These are phyloP conservation scores for Scleroderma citrinum DNA, from an alignment of 768 basidiomycete species.

Conservation along the genomic window DNA sequence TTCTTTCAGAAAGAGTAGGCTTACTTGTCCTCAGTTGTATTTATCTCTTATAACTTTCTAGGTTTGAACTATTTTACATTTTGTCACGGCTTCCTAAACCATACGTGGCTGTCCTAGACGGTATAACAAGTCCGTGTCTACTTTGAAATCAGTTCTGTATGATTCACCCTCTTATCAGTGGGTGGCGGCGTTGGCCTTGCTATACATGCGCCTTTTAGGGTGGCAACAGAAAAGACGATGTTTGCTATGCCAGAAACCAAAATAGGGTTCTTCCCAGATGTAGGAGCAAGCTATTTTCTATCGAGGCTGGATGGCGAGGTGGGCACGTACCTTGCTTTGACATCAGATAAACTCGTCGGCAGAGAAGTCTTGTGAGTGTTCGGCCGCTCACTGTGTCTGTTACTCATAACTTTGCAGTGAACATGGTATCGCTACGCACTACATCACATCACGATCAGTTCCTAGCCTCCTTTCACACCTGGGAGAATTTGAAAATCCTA, in stretches of 20 bases:
- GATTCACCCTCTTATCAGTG: slow-evolving; percentile 45
- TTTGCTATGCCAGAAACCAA: slow-evolving; percentile 98
- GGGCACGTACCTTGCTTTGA: slow-evolving; percentile 92
- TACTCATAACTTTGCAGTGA: slow-evolving; percentile 46
- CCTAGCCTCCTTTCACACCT: slow-evolving; percentile 67
- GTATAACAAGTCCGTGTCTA: slow-evolving; percentile 69
- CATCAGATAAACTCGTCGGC: slow-evolving; percentile 65
- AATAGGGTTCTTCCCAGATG: slow-evolving; percentile 88
- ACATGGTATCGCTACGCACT: slow-evolving; percentile 92
- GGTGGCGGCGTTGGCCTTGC: slow-evolving; percentile 92
- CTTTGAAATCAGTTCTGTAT: slow-evolving; percentile 8
- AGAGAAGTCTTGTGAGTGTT: slow-evolving; percentile 77
- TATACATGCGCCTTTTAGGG: slow-evolving; percentile 78
- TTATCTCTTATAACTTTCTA: slow-evolving; percentile 24
- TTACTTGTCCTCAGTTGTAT: slow-evolving; percentile 6
- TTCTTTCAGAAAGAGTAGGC: slow-evolving; percentile 90
- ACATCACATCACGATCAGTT: slow-evolving; percentile 70
- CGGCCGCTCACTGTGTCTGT: slow-evolving; percentile 4
- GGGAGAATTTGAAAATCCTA: slow-evolving; percentile 33
- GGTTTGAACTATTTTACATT: slow-evolving; percentile 76
- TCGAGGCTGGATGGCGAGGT: slow-evolving; percentile 86
- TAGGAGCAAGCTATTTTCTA: slow-evolving; percentile 87
- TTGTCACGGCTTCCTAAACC: slow-evolving; percentile 71
- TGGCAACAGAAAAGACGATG: slow-evolving; percentile 87
- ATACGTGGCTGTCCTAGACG: slow-evolving; percentile 89